Percentiles rank a stretch among this genome's conserved stretches.
Conservation (phyloP, 345 rosid genomes). For the Boechera retrofracta region DNA sequence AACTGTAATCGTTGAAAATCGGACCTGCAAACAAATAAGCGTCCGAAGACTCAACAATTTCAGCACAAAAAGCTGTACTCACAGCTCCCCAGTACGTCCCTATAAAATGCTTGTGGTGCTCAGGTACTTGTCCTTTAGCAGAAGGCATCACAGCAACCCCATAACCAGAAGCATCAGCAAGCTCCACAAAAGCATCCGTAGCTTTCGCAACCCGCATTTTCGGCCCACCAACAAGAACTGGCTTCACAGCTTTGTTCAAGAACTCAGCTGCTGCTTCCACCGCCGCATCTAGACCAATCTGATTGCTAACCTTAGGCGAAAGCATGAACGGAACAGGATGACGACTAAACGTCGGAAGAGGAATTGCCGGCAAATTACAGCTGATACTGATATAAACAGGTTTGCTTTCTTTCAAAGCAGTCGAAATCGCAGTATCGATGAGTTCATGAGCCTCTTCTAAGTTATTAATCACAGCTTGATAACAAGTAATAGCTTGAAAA, state of each 20-base stretch:
- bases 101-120: slow-evolving; percentile 57
- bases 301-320: slow-evolving; percentile 54
- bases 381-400: slow-evolving; percentile 70
- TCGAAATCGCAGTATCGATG: slow-evolving; percentile 61
- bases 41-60: slow-evolving; percentile 67
- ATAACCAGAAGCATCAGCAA: slow-evolving; percentile 64
- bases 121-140: slow-evolving; percentile 65
- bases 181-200: slow-evolving; percentile 50
- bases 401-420: slow-evolving; percentile 65
- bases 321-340: slow-evolving; percentile 58
- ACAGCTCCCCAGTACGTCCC: slow-evolving; percentile 72
- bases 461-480: slow-evolving; percentile 62
- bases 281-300: slow-evolving; percentile 53
- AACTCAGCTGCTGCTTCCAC: slow-evolving; percentile 62
- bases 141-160: slow-evolving; percentile 64
- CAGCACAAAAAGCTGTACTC: slow-evolving; percentile 57
- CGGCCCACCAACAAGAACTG: slow-evolving; percentile 62
- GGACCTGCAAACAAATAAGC: slow-evolving; percentile 66
- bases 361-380: slow-evolving; percentile 59
- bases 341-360: slow-evolving; percentile 56
- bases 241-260: slow-evolving; percentile 65
- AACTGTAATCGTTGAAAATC: slow-evolving; percentile 59
- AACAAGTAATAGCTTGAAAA: slow-evolving; percentile 65
- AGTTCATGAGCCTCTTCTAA: slow-evolving; percentile 66
- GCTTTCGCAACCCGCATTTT: slow-evolving; percentile 57